These are phyloP conservation scores for Geotrichum restrictum DNA, from an alignment of 1,139 yeast species.

Conservation along the genomic window DNA sequence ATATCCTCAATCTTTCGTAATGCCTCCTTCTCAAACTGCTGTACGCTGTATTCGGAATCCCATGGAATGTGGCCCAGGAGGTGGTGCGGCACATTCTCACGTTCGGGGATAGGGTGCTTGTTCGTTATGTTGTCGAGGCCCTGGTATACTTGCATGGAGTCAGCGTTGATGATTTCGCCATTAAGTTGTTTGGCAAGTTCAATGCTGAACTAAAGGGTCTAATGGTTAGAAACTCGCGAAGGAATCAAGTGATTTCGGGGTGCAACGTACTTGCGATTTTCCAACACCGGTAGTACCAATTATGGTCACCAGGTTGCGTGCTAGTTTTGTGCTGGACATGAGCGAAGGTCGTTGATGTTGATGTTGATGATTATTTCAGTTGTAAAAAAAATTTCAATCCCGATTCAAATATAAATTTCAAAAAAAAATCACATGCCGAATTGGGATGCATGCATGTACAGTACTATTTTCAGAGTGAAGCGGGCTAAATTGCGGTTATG, in stretches of 20 bases:
- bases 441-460: too few species aligned
- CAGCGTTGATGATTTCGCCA: conserved; percentile 94
- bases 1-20: conserved; percentile 51
- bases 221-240: conserved; percentile 1
- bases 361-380: too few species aligned
- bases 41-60: conserved; percentile 81
- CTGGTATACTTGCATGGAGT: conserved; percentile 90
- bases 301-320: conserved; percentile 52
- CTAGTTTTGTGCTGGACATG: conserved; percentile 21
- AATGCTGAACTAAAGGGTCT: conserved; percentile 50
- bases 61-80: conserved; percentile 79
- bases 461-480: too few species aligned
- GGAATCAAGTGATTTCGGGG: not conserved
- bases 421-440: too few species aligned
- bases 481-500: too few species aligned
- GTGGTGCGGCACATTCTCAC: conserved; percentile 75
- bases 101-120: conserved; percentile 78
- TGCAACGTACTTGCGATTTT: conserved; percentile 63
- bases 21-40: conserved; percentile 75
- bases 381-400: too few species aligned
- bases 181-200: conserved; percentile 71
- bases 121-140: conserved; percentile 77
- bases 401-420: too few species aligned
- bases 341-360: not conserved
- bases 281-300: conserved; percentile 99